Evolutionary conservation across 768 basidiomycete species (phyloP).

Genomic region (Tricholoma matsutake): DNA sequence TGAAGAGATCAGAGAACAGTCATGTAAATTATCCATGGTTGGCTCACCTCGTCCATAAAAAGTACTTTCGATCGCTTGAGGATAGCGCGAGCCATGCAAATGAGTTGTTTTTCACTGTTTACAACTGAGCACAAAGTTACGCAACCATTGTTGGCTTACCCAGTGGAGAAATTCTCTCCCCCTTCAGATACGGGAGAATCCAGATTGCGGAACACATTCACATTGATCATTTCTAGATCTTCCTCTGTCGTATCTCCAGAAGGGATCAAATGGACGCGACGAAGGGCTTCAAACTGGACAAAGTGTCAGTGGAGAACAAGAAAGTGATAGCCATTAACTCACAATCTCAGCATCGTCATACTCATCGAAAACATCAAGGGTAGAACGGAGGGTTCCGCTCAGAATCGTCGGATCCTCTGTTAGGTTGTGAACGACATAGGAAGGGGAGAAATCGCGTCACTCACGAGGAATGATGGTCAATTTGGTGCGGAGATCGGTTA

Average conservation of each 20-base stretch:
- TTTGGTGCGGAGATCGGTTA: constrained; percentile 76
- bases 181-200: constrained; percentile 78
- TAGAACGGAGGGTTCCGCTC: constrained; percentile 77
- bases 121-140: background rate
- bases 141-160: constrained; percentile 37
- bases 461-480: constrained; percentile 68
- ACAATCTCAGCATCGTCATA: constrained; percentile 84
- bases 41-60: constrained; percentile 74
- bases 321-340: constrained; percentile 19
- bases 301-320: background rate
- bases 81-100: constrained; percentile 85
- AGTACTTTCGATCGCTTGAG: constrained; percentile 70
- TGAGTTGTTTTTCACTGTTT: constrained; percentile 67
- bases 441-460: constrained; percentile 18
- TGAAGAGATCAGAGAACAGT: constrained; percentile 6
- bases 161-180: constrained; percentile 87
- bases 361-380: constrained; percentile 83
- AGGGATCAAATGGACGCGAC: constrained; percentile 77
- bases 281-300: constrained; percentile 76
- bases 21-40: background rate
- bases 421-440: background rate
- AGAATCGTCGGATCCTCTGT: constrained; percentile 88
- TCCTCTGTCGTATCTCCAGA: constrained; percentile 47
- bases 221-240: constrained; percentile 51
- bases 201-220: constrained; percentile 73